Conservation (phyloP, 208 protist species). For the Acanthamoeba royreba region DNA sequence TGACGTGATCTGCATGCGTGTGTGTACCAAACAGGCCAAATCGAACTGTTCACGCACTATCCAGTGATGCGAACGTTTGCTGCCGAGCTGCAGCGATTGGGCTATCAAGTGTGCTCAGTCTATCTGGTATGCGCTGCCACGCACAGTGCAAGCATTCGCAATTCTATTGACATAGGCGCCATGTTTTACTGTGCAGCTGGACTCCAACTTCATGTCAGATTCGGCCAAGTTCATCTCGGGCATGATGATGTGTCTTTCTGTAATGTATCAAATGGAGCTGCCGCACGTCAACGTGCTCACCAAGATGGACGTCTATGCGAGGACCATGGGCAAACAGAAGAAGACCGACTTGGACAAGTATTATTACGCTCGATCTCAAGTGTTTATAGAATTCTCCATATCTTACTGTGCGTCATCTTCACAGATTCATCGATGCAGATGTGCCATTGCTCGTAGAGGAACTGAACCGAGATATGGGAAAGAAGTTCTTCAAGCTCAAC, state of each 20-base stretch:
- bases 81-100: constrained; percentile 52
- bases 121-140: constrained; percentile 78
- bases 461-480: neutral
- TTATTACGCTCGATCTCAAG: neutral
- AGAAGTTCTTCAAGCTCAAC: neutral
- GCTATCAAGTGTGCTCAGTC: constrained; percentile 60
- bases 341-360: neutral
- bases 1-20: neutral
- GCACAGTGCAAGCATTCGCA: too few species aligned
- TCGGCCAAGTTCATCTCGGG: too few species aligned
- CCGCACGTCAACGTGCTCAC: too few species aligned
- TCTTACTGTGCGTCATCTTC: neutral
- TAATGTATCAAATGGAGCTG: too few species aligned
- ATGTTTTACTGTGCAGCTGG: too few species aligned
- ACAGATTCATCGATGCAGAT: neutral
- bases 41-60: constrained; percentile 83
- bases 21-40: constrained; percentile 71
- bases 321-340: neutral
- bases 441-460: neutral
- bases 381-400: neutral
- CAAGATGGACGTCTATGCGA: too few species aligned
- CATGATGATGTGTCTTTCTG: too few species aligned
- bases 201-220: too few species aligned
- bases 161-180: too few species aligned
- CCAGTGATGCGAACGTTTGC: constrained; percentile 67